Percentiles rank a stretch among this genome's conserved stretches.
These are phyloP conservation scores for Gypsophila paniculata DNA, from an alignment of 179 eudicot species.

Conservation along the genomic window DNA sequence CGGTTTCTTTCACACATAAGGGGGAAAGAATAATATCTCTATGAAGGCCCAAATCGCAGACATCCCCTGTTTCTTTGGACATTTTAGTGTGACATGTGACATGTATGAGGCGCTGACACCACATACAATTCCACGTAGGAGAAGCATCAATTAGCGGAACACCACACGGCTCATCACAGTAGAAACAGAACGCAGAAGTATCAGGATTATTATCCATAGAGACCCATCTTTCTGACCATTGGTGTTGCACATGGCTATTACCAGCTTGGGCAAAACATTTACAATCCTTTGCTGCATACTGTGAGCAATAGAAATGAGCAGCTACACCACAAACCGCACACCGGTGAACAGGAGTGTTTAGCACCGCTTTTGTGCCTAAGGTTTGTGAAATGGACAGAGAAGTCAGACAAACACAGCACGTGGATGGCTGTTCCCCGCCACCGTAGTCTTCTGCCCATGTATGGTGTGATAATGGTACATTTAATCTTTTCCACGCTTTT, in stretches of 20 bases:
- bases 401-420: constrained; percentile 75
- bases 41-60: constrained; percentile 73
- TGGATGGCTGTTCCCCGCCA: constrained; percentile 57
- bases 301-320: constrained; percentile 67
- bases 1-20: constrained; percentile 61
- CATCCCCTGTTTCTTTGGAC: constrained; percentile 69
- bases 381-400: constrained; percentile 51
- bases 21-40: constrained; percentile 71
- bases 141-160: constrained; percentile 69
- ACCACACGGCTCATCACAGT: constrained; percentile 89
- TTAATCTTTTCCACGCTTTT: constrained; percentile 63
- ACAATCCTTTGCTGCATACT: constrained; percentile 68
- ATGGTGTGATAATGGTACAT: constrained; percentile 67
- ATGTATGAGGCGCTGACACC: constrained; percentile 87
- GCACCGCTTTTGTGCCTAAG: constrained; percentile 45
- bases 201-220: constrained; percentile 70
- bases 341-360: constrained; percentile 51
- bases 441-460: constrained; percentile 72
- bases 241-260: constrained; percentile 60
- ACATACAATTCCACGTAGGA: constrained; percentile 78
- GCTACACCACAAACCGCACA: constrained; percentile 80
- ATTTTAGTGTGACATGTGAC: constrained; percentile 72
- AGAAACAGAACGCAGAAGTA: constrained; percentile 64
- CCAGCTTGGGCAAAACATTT: constrained; percentile 77
- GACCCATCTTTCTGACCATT: constrained; percentile 84